Base-by-base conservation (phyloP, 2,329 filamentous ascomycete genomes). In the Claviceps citrina region DNA sequence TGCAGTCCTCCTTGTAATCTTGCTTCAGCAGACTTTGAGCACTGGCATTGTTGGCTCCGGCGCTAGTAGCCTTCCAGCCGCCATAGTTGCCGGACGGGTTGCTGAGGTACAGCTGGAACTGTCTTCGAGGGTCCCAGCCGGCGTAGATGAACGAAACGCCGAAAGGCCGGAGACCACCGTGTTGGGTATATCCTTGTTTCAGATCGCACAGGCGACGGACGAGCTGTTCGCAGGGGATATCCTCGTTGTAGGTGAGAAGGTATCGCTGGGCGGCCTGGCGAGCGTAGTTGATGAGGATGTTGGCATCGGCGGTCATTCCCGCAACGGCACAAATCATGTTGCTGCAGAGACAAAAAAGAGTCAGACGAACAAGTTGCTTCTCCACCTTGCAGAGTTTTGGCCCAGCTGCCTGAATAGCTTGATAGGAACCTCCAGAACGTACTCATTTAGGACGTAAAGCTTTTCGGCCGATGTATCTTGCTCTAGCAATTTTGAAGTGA, bases 271-370 rank as follows among this genome's bases (percentile, higher is more conserved):
- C 91, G 55, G 84, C 83, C 75, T 94, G 85, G 54, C 91, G 86
- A 60, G 91, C 93, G 66, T 93, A 95, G 73, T 98, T 98, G 78
- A 98, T 98, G 61, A 98, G 85, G 64, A 98, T 98, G 71, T 98
- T 98, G 63, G 91, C 91, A 60, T 98, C 91, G 57, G 91, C 91
- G 34, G 87, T 98, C 89, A 98, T 96, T 59, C 91, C 91, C 54
- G 91, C 91, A 44, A 98, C 91, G 46, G 91, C 91, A 65, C 87
- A 95, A 65, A 98, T 96, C 93, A 98, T 98, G 71, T 98, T 98
- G 69, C 89, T 96, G 50, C 5, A 16, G 27, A 10, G 31, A 7
- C 22, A 20, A 25, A 18, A 10, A 18, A 27, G 15, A 1, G 10
- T 24, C n/a, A 33, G 7, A 34, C 8, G 4, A 16, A 34, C 20